Percentiles rank a stretch among this genome's conserved stretches.
These are phyloP conservation scores for Tetrahymena elliotti DNA, from an alignment of 73 alveolate species.

Conservation along the genomic window DNA sequence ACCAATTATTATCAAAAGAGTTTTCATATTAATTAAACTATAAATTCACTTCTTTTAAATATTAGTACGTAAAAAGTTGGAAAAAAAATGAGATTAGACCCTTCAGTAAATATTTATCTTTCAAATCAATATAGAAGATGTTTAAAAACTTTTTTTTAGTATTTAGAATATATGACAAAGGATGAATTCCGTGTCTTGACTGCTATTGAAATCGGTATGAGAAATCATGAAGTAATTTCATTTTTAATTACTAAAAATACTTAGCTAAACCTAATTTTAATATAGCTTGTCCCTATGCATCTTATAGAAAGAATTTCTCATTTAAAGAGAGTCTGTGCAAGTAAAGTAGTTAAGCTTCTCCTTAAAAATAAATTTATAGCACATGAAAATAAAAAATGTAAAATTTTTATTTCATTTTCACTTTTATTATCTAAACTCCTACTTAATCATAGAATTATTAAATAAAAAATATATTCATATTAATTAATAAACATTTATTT, in stretches of 20 bases:
- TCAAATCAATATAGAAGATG: neutral
- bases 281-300: slow-evolving; percentile 74
- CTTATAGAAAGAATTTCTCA: slow-evolving; percentile 88
- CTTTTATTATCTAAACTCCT: slow-evolving; percentile 29
- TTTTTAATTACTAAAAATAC: neutral
- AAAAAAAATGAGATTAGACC: slow-evolving; percentile 36
- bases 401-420: neutral
- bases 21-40: neutral
- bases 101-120: slow-evolving; percentile 18
- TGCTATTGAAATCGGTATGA: slow-evolving; percentile 98
- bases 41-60: neutral
- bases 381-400: slow-evolving; percentile 60
- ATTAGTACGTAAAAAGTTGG: neutral
- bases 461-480: neutral
- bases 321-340: slow-evolving; percentile 82
- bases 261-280: neutral
- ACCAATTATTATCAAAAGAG: neutral
- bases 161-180: slow-evolving; percentile 69
- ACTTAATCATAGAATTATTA: neutral
- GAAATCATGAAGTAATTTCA: slow-evolving; percentile 75
- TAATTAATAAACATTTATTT: neutral
- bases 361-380: slow-evolving; percentile 86
- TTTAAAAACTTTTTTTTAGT: neutral
- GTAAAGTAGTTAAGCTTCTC: slow-evolving; percentile 71
- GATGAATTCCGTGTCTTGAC: slow-evolving; percentile 94